A percentile compares a stretch with the other conserved stretches of the same genome.
Conservation (phyloP, 2,329 filamentous ascomycete species). For the Zymoseptoria ardabiliae region DNA sequence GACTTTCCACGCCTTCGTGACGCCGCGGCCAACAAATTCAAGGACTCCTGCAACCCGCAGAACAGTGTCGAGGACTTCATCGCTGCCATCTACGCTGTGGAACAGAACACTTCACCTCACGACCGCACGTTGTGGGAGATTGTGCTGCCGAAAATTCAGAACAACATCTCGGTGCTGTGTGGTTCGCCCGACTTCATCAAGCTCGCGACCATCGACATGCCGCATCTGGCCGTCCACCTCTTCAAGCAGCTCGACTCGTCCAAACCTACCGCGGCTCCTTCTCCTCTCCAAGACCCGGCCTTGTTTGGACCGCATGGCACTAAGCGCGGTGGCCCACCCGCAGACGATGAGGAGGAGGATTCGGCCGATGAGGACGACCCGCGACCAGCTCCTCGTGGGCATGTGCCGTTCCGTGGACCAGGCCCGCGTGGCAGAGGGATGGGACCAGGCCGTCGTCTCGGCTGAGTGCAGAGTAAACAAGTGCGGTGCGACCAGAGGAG, state of each 20-base stretch:
- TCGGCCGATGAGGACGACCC: neutral
- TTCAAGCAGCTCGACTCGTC: neutral
- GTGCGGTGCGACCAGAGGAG: neutral
- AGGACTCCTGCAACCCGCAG: slow-evolving; percentile 2
- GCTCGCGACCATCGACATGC: neutral
- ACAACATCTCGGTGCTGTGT: slow-evolving; percentile 5
- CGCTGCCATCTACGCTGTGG: slow-evolving; percentile 10
- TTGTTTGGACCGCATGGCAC: neutral
- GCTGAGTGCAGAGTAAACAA: neutral
- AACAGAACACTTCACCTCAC: slow-evolving; percentile 3
- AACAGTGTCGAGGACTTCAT: slow-evolving; percentile 5
- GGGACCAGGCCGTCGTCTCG: neutral
- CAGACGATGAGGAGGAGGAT: neutral
- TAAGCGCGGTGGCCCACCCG: neutral
- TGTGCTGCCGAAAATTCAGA: slow-evolving; percentile 10
- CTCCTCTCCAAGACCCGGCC: neutral
- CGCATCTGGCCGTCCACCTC: neutral
- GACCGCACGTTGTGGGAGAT: slow-evolving; percentile 12
- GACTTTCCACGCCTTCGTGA: slow-evolving; percentile 27
- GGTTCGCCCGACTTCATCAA: neutral
- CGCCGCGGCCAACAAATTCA: slow-evolving; percentile 6
- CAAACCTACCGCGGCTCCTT: neutral
- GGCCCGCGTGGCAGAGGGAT: neutral
- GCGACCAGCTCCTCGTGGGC: neutral
- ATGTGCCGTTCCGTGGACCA: neutral